Evolutionary conservation across 495 filamentous ascomycete species (phyloP).

Genomic region (Penicillium coprophilum): DNA sequence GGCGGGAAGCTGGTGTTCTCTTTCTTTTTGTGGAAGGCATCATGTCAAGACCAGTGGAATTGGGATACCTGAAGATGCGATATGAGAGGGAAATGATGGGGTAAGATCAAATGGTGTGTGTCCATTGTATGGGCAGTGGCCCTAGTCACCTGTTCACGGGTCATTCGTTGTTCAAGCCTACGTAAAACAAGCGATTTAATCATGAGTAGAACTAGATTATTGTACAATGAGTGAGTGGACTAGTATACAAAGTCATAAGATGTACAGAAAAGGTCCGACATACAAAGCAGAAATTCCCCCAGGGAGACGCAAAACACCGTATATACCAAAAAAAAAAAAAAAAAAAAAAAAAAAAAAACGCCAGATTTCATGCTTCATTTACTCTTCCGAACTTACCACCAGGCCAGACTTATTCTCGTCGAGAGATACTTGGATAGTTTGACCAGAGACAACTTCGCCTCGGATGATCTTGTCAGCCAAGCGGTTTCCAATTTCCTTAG

Average conservation of each 20-base stretch:
- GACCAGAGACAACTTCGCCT: slow-evolving; percentile 73
- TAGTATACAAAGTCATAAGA: slow-evolving; percentile 24
- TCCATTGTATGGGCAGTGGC: background rate
- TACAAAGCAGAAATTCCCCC: slow-evolving; percentile 9
- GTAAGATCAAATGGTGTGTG: background rate
- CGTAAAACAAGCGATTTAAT: background rate
- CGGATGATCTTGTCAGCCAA: slow-evolving; percentile 90
- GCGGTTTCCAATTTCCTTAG: slow-evolving; percentile 81
- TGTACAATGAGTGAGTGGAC: slow-evolving; percentile 9
- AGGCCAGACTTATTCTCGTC: slow-evolving; percentile 45
- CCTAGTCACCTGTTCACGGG: slow-evolving; percentile 2
- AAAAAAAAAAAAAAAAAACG: slow-evolving; percentile 10
- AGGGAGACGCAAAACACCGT: slow-evolving; percentile 5
- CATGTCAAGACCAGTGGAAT: background rate
- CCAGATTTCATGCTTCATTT: slow-evolving; percentile 14
- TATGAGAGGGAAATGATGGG: background rate
- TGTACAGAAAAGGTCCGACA: slow-evolving; percentile 20
- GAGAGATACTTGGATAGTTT: slow-evolving; percentile 66
- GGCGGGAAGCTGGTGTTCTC: slow-evolving; percentile 17
- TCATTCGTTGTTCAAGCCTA: slow-evolving; percentile 12
- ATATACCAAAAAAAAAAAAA: slow-evolving; percentile 13
- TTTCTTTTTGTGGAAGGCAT: slow-evolving; percentile 31
- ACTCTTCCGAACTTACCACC: slow-evolving; percentile 29
- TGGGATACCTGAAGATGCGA: background rate
- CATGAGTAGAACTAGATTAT: slow-evolving; percentile 13